Evolutionary conservation across 441 rosid genomes (phyloP), one percentile per base, ranked within the genome.

Genomic region (Euphorbia schlechtendalii): DNA sequence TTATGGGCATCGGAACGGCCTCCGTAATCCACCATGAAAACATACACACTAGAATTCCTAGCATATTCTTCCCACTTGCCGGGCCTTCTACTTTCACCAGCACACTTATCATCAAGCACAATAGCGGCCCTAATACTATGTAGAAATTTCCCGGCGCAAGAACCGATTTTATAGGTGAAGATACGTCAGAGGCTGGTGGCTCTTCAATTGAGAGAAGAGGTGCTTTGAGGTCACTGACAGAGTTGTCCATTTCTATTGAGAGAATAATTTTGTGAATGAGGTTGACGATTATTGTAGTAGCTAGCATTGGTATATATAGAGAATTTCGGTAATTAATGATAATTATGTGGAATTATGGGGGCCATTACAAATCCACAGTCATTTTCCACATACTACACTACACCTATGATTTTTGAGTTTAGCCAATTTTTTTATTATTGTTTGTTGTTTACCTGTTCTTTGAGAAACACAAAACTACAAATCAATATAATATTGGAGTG

Each of bases 21-120:
- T 87, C 96, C 8, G 98, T 89, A 20, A 92, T 24, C 98, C 96
- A 92, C 98, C 96, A 92, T 0, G 85, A 77, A 22, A 92, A 92
- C 1, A 92, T 64, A 96, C 98, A 92, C 0, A 73, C 87, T 11
- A 92, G 83, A 57, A 86, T 77, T 1, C 71, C 98, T 8, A 92
- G 66, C 95, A 92, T 92, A 78, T 84, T 86, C 55, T 77, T 73
- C 69, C 85, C 76, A 5, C 73, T 69, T 8, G 28, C 68, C 5
- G 82, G 77, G 0, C 73, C 86, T 3, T 61, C 61, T 12, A 89
- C 61, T 40, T 67, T 77, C 64, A 72, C 85, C 14, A 70, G 75
- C 0, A 81, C 58, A 68, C 93, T 87, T 36, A 80, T 69, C 21
- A 73, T 58, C 56, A 73, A 56, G 76, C 95, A 82, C 18, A 80